phyloP scores from a whole-genome alignment of 108 stramenopile species.

The Cylindrotheca fusiformis region DNA sequence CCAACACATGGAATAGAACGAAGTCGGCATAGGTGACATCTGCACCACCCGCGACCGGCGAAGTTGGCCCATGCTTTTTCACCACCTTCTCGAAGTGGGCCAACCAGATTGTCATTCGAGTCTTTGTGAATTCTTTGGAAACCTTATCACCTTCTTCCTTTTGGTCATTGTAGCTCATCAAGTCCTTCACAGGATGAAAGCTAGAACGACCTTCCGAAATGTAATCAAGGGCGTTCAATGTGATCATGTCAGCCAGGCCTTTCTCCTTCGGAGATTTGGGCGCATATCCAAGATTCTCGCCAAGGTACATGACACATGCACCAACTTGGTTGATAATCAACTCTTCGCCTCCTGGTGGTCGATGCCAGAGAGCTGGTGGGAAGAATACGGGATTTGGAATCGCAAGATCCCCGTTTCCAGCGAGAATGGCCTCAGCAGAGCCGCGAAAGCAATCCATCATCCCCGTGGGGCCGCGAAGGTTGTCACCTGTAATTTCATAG shows the following conservation, averaged over 20 bases:
- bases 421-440: constrained; percentile 1
- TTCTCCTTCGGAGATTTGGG: constrained; percentile 16
- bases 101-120: constrained; percentile 27
- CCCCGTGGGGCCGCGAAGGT: constrained; percentile 28
- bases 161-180: constrained; percentile 34
- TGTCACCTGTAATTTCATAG: constrained; percentile 19
- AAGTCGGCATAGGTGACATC: constrained; percentile 38
- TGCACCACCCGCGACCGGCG: constrained; percentile 31
- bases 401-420: not conserved
- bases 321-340: constrained; percentile 32
- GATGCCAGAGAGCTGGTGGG: constrained; percentile 39
- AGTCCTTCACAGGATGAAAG: constrained; percentile 41
- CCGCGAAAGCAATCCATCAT: constrained; percentile 34
- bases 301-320: constrained; percentile 38
- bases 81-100: constrained; percentile 34
- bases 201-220: constrained; percentile 29
- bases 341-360: constrained; percentile 22
- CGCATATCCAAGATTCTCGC: constrained; percentile 30
- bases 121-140: constrained; percentile 28
- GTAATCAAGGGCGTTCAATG: constrained; percentile 32
- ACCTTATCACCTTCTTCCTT: constrained; percentile 40
- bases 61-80: constrained; percentile 6
- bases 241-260: constrained; percentile 23
- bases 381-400: constrained; percentile 17
- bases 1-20: constrained; percentile 32